phyloP scores from a whole-genome alignment of 306 rosid genomes.

The Carpinus viminea region DNA sequence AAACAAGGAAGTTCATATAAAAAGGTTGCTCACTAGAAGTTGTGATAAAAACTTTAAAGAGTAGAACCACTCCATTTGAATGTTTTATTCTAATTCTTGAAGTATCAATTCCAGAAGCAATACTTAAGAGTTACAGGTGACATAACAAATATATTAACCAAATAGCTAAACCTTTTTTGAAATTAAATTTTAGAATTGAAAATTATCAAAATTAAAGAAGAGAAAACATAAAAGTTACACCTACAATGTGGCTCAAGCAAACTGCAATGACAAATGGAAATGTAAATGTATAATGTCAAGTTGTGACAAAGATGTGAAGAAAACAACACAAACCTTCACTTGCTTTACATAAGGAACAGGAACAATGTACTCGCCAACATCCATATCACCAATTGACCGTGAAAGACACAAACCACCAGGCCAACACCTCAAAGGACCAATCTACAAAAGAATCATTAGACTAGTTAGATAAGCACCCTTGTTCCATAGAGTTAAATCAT shows the following conservation, averaged over 20 bases:
- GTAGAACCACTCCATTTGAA: neutral
- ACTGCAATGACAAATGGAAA: neutral
- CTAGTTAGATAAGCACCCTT: neutral
- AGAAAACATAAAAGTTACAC: neutral
- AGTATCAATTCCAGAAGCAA: neutral
- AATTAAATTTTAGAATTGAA: neutral
- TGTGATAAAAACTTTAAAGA: neutral
- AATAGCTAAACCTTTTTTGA: neutral
- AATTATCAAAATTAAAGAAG: neutral
- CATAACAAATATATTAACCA: neutral
- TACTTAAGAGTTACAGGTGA: neutral
- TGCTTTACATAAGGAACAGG: constrained; percentile 98
- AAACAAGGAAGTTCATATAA: neutral
- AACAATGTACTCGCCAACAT: constrained; percentile 89
- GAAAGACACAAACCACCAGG: constrained; percentile 99
- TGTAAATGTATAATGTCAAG: neutral
- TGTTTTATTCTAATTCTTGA: neutral
- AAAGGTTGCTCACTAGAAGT: neutral
- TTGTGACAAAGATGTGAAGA: neutral
- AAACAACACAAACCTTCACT: constrained; percentile 73
- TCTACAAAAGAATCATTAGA: constrained; percentile 37
- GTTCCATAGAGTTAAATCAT: neutral
- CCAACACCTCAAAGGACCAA: constrained; percentile 99
- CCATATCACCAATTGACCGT: constrained; percentile 95
- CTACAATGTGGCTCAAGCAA: neutral